Percentiles rank a stretch among this genome's conserved stretches.
These are phyloP conservation scores for Dothiorella sarmentorum DNA, from an alignment of 2,329 filamentous ascomycete species.

Conservation along the genomic window DNA sequence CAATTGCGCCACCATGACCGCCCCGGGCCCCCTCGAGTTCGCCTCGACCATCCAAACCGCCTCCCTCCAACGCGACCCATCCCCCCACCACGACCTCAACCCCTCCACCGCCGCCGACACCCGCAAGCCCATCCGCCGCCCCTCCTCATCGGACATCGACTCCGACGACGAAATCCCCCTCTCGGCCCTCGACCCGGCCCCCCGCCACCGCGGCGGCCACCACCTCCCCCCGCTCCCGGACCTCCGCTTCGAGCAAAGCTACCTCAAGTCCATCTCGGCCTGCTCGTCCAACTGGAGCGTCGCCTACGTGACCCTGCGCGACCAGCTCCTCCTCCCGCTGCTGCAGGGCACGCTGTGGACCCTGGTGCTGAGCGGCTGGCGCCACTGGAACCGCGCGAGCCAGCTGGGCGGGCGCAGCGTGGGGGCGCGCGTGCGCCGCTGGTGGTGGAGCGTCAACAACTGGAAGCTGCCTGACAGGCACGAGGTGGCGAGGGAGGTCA, in stretches of 20 bases:
- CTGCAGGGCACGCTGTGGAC: slow-evolving; percentile 89
- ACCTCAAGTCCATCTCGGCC: slow-evolving; percentile 79
- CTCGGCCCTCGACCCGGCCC: slow-evolving; percentile 56
- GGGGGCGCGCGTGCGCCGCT: slow-evolving; percentile 75
- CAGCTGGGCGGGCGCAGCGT: slow-evolving; percentile 71
- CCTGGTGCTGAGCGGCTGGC: slow-evolving; percentile 79
- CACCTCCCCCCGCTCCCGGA: slow-evolving; percentile 72
- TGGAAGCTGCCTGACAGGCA: slow-evolving; percentile 56
- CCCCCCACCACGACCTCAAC: slow-evolving; percentile 71
- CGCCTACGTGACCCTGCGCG: slow-evolving; percentile 77
- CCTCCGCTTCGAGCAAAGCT: slow-evolving; percentile 96
- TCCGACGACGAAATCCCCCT: slow-evolving; percentile 65
- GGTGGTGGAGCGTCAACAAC: slow-evolving; percentile 95
- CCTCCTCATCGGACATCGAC: slow-evolving; percentile 47
- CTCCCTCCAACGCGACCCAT: slow-evolving; percentile 70
- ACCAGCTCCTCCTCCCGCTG: slow-evolving; percentile 88
- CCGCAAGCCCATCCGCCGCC: slow-evolving; percentile 53
- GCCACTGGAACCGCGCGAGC: slow-evolving; percentile 78
- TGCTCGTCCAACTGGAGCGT: slow-evolving; percentile 79
- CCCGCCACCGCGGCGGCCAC: slow-evolving; percentile 48
- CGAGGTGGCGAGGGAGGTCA: not conserved
- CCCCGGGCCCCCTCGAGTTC: slow-evolving; percentile 61
- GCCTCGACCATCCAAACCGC: slow-evolving; percentile 78
- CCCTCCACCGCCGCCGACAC: slow-evolving; percentile 71
- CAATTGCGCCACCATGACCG: slow-evolving; percentile 46